These are phyloP conservation scores for Chlamydomonas asymmetrica DNA, from an alignment of 139 green algal species.

Conservation along the genomic window DNA sequence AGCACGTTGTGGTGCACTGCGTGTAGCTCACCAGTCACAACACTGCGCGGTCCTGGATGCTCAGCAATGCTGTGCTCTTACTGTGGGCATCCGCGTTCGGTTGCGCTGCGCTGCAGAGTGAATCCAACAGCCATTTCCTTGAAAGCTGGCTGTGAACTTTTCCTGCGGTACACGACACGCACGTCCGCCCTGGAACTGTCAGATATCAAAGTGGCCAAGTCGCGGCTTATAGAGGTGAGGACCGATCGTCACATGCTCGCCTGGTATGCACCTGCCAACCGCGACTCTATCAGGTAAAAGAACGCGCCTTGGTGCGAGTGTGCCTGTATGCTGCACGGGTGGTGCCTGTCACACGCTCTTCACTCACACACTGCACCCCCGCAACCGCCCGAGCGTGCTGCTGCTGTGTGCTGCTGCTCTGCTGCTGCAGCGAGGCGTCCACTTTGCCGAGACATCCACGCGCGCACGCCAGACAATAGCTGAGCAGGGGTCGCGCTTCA, in stretches of 20 bases:
- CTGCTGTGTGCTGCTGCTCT: no score
- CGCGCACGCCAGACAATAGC: conserved; percentile 83
- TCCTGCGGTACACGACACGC: conserved; percentile 90
- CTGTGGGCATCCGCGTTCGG: no score
- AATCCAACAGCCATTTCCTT: conserved; percentile 89
- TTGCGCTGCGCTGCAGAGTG: conserved; percentile 63
- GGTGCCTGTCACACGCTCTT: neutral
- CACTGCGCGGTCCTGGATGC: neutral
- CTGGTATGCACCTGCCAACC: neutral
- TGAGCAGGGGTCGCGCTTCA: conserved; percentile 85
- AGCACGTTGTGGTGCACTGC: neutral
- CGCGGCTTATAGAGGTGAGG: conserved; percentile 74
- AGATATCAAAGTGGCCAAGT: conserved; percentile 75
- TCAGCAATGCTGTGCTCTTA: no score
- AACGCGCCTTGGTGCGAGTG: neutral
- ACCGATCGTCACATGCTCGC: neutral
- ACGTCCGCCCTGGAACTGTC: conserved; percentile 77
- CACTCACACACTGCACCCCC: conserved; percentile 1
- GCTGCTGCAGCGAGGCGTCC: conserved; percentile 75
- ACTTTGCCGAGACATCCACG: conserved; percentile 84
- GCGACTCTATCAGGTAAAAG: no score
- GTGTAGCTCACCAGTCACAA: neutral
- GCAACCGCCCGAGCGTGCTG: no score
- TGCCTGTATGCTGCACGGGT: neutral
- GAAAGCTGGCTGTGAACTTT: conserved; percentile 91